These are phyloP conservation scores for Talaromyces sp. DNA, from an alignment of 2,329 filamentous ascomycete species.

Conservation along the genomic window DNA sequence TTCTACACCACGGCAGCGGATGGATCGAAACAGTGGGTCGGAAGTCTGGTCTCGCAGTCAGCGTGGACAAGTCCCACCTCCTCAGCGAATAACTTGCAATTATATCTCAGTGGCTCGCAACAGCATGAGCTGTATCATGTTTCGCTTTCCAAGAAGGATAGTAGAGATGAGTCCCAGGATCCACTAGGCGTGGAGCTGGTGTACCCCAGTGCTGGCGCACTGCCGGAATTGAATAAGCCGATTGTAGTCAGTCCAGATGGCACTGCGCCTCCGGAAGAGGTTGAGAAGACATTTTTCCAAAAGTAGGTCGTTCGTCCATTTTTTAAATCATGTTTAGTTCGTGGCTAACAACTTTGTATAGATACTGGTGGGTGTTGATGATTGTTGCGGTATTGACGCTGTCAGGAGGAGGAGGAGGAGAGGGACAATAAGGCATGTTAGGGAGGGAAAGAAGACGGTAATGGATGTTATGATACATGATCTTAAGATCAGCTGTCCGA, in stretches of 20 bases:
- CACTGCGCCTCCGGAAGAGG: constrained; percentile 35
- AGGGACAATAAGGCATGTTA: constrained; percentile 22
- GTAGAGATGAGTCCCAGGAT: constrained; percentile 20
- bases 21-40: constrained; percentile 39
- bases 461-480: constrained; percentile 2
- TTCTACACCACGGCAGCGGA: constrained; percentile 42
- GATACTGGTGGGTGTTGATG: constrained; percentile 49
- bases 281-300: constrained; percentile 46
- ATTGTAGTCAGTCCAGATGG: constrained; percentile 40
- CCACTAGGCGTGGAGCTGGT: constrained; percentile 34
- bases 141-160: constrained; percentile 31
- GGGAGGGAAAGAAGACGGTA: too few relatives aligned
- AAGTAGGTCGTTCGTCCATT: constrained; percentile 33
- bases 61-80: constrained; percentile 27
- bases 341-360: constrained; percentile 20
- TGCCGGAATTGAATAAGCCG: constrained; percentile 41
- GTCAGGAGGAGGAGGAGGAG: constrained; percentile 41
- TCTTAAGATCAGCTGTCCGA: background rate
- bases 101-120: constrained; percentile 36
- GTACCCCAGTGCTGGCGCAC: constrained; percentile 29
- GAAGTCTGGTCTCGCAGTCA: constrained; percentile 38
- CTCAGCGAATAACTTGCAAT: constrained; percentile 33
- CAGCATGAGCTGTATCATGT: constrained; percentile 39
- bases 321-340: background rate
- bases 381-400: constrained; percentile 41